Base-by-base conservation (phyloP, 371 early-diverging fungal species). In the Rhizopus microsporus region DNA sequence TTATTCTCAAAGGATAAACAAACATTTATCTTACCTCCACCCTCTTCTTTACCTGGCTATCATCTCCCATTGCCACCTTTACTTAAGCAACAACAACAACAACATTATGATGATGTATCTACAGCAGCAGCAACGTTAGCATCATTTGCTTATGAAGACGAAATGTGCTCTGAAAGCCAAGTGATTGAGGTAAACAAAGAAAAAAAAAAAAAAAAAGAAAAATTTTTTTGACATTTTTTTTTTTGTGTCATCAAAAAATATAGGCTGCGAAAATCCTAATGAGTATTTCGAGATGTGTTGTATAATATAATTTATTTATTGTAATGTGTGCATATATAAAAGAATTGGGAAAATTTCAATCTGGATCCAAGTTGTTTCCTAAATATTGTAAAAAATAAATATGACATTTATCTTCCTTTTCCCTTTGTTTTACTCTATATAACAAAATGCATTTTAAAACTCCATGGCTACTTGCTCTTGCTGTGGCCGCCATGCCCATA, bases 181-280 rank as follows among this genome's bases (percentile, higher is more conserved):
- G 57, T 75, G 4, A 51, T 78, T 51, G 73, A 75, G 70, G 78
- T 75, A 74, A 73, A 35, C 29, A 16, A 31, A 54, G 44, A 12
- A 55, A 37, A 47, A 40, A 40, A 53, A 39, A 47, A 45, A 51
- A 40, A 49, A 29, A 63, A 48, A 31, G n/a, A 46, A 45, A 49
- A 12, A 54, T 56, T 50, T 61, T 47, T 47, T 66, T 61, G 23
- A 23, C 23, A 23, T 23, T 23, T 45, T 38, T 32, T 62, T 48
- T 46, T 57, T 62, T 47, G 34, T 46, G 34, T 53, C 17, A 48
- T 40, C 7, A 30, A n/a, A 51, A 33, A 23, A 23, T 51, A 10
- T 66, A 75, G 75, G 75, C 78, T 60, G 75, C 78, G 15, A 69
- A 75, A 55, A 78, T 75, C 56, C 56, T 78, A 15, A 71, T 75